Percentiles rank a stretch among this genome's conserved stretches.
phyloP scores from a whole-genome alignment of 164 flowering plant species.

The Santalum album region DNA sequence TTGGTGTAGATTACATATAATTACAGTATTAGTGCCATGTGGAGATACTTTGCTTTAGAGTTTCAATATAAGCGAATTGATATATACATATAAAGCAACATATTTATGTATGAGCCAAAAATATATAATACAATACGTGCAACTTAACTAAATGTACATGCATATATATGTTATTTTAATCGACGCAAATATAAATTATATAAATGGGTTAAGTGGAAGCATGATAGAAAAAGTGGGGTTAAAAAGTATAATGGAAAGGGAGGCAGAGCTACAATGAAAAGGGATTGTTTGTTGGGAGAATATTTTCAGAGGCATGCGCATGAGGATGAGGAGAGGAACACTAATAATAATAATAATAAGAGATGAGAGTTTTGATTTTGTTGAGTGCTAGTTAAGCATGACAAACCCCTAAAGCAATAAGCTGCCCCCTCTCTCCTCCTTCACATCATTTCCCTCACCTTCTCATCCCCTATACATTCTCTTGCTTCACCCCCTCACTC shows the following conservation, averaged over 20 bases:
- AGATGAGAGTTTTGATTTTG: slow-evolving; percentile 24
- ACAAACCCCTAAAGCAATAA: slow-evolving; percentile 46
- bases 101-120: too few species aligned
- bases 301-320: slow-evolving; percentile 42
- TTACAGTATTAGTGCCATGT: too few species aligned
- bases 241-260: slow-evolving; percentile 12
- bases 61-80: too few species aligned
- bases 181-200: too few species aligned
- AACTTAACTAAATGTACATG: too few species aligned
- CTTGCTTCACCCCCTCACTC: slow-evolving; percentile 8
- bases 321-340: not conserved
- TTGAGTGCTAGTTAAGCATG: slow-evolving; percentile 77
- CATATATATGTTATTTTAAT: too few species aligned
- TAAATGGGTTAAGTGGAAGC: slow-evolving; percentile 4
- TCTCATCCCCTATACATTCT: slow-evolving; percentile 31
- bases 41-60: too few species aligned
- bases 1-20: too few species aligned
- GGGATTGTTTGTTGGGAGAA: slow-evolving; percentile 27
- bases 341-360: not conserved
- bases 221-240: slow-evolving; percentile 11
- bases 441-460: slow-evolving; percentile 80
- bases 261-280: slow-evolving; percentile 18
- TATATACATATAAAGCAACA: too few species aligned
- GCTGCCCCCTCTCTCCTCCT: slow-evolving; percentile 24
- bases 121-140: too few species aligned